Percentiles rank a stretch among this genome's conserved stretches.
Conservation (phyloP, 495 filamentous ascomycete species). For the Penicillium parvum region DNA sequence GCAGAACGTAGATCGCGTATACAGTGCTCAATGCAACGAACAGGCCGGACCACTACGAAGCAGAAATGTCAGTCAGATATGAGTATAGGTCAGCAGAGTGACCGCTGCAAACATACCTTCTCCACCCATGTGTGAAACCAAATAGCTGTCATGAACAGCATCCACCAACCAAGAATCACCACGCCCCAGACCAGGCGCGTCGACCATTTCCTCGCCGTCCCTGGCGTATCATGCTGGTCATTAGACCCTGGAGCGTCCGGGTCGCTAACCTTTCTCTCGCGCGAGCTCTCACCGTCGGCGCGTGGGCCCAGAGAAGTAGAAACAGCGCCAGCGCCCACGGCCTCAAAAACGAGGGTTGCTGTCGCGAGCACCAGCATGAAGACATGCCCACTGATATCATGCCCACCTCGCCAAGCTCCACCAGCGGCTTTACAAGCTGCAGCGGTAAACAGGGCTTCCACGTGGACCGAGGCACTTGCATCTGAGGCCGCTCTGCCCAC, state of each 20-base stretch:
- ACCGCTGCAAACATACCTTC: slow-evolving; percentile 78
- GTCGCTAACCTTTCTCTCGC: slow-evolving; percentile 47
- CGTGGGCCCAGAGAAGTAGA: slow-evolving; percentile 24
- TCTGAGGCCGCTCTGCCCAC: slow-evolving; percentile 18
- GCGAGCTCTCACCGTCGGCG: slow-evolving; percentile 27
- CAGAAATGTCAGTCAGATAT: slow-evolving; percentile 23
- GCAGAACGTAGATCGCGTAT: slow-evolving; percentile 73
- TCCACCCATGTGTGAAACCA: slow-evolving; percentile 99
- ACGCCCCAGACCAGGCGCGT: slow-evolving; percentile 47
- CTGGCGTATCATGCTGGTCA: slow-evolving; percentile 1
- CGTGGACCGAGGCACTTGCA: slow-evolving; percentile 23
- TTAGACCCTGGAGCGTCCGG: background rate
- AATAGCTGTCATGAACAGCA: slow-evolving; percentile 95
- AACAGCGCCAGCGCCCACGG: slow-evolving; percentile 55
- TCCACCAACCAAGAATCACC: slow-evolving; percentile 71
- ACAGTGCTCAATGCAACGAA: slow-evolving; percentile 62
- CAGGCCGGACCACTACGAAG: slow-evolving; percentile 62
- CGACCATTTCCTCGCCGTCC: slow-evolving; percentile 42
- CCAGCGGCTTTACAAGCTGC: slow-evolving; percentile 79
- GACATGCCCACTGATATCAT: slow-evolving; percentile 93
- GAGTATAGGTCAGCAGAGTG: too few species aligned
- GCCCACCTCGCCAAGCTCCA: slow-evolving; percentile 81
- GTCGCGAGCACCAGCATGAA: slow-evolving; percentile 85
- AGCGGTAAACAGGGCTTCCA: slow-evolving; percentile 58
- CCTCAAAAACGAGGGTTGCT: slow-evolving; percentile 73